These are phyloP conservation scores for Lasiosphaeria ovina DNA, from an alignment of 495 filamentous ascomycete genomes.

Conservation along the genomic window DNA sequence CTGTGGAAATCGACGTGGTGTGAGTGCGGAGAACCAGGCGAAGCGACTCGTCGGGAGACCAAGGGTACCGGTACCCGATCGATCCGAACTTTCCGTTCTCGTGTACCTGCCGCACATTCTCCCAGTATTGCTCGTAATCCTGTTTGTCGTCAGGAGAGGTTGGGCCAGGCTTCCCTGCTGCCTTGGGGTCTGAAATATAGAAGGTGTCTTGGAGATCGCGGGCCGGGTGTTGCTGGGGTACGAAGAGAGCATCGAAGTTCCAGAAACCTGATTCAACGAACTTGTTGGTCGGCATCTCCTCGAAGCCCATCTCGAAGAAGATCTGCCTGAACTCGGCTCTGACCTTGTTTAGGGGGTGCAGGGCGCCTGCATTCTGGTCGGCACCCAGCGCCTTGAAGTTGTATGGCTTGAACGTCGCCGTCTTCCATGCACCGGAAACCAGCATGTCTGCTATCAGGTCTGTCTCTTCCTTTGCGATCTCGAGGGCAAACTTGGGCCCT, in stretches of 20 bases:
- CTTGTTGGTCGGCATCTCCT: constrained; percentile 77
- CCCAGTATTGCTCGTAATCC: constrained; percentile 82
- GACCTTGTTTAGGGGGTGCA: constrained; percentile 95
- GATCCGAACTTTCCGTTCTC: constrained; percentile 84
- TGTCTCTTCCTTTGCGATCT: constrained; percentile 90
- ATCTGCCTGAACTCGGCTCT: constrained; percentile 91
- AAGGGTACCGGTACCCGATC: constrained; percentile 93
- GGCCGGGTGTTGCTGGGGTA: constrained; percentile 95
- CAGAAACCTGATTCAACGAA: constrained; percentile 96
- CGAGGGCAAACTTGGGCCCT: constrained; percentile 78
- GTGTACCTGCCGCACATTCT: constrained; percentile 82
- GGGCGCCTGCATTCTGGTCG: constrained; percentile 71
- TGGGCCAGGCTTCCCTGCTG: constrained; percentile 68
- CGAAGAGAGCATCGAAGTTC: constrained; percentile 96
- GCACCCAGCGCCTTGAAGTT: constrained; percentile 94
- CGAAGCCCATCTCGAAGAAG: constrained; percentile 92
- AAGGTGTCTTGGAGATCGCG: constrained; percentile 97
- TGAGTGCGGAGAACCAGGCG: constrained; percentile 92
- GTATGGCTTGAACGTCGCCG: constrained; percentile 88
- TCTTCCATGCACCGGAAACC: constrained; percentile 75
- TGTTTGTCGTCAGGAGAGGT: constrained; percentile 57
- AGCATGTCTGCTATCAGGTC: constrained; percentile 95
- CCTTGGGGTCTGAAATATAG: constrained; percentile 86
- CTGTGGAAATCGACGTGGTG: constrained; percentile 86
- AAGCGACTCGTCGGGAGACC: constrained; percentile 83